Evolutionary conservation across 495 filamentous ascomycete species (phyloP), one percentile per base, ranked within the genome.

Genomic region (Aspergillus asperescens): DNA sequence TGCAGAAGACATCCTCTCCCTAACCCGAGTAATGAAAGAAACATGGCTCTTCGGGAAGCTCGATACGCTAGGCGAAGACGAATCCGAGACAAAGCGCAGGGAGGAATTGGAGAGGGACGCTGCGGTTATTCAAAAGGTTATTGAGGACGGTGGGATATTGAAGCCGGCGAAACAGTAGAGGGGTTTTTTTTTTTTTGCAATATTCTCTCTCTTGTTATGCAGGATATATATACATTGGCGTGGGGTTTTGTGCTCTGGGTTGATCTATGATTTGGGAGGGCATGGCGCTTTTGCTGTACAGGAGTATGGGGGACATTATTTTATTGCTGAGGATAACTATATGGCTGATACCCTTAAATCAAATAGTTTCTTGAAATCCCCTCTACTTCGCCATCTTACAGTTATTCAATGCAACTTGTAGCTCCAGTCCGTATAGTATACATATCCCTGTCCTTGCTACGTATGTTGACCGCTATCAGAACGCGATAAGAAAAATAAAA

Each of bases 11-110:
- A 63, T 86, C 18, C 70, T 86, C 31, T 71, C 75, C 9, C 61
- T 89, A 12, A 85, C 79, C 27, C 76, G 85, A 12, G 68, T 73
- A 6, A 69, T 89, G 70, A 86, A 88, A 65, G 86, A 89, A 58
- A 74, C 80, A n/a, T 89, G 85, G 85, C 69, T 88, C 20, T 87
- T 86, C 58, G 85, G 86, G 13, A 78, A 83, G 52, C 71, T 88
- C n/a, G 70, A 86, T 19, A 85, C 83, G 0, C 62, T 87, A 7
- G 80, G 78, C 16, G 75, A 77, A 59, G 63, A 73, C 35, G 66
- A 73, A 38, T 63, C 67, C 29, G 74, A 76, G 46, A 53, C 67
- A 3, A 53, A 65, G 53, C 67, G 73, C 2, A 51, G 66, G 5
- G 69, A 78, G 60, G 70, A 73, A 59, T 69, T 79, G 15, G 80